Evolutionary conservation across 257 asterid species (phyloP), one percentile per base, ranked within the genome.

Genomic region (Capsicum rhomboideum): DNA sequence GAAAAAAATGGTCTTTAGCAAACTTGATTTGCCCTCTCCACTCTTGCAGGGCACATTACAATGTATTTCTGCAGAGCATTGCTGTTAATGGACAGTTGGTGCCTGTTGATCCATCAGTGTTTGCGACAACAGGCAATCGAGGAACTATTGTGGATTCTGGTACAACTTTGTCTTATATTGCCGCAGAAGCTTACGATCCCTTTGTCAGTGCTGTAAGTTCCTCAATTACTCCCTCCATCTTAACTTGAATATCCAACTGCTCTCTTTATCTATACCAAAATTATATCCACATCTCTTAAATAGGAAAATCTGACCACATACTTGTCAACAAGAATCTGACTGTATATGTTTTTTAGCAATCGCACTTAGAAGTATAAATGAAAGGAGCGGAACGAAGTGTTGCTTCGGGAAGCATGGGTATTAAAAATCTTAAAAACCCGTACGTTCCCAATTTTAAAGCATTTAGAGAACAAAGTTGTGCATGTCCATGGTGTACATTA

Each of bases 141-240:
- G 98, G 98, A 84, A 93, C 98, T 46, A 92, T 95, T 84, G 85
- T 95, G 83, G 98, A 93, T 91, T 95, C 98, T 84, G 98, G 98
- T 82, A 95, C 99, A 84, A 95, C 99, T 84, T 89, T 95, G 87
- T 93, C 95, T 18, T 95, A 94, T 89, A 97, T 95, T 80, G 97
- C 92, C 31, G 91, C 87, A 82, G 97, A 90, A 84, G 99, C 98
- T 66, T 95, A 91, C 88, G 97, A 93, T 84, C 96, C 97, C 81
- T 88, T 95, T 85, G 91, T 93, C 86, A 84, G 87, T 85, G 92
- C 97, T 66, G 98, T 95, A 94, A 91, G 94, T 87, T 83, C 85
- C 79, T 16, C 55, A 8, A 42, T n/a, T 42, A 11, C 34, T 26
- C 82, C 37, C 69, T 82, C 55, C 13, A 0, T n/a, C 34, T 42